These are phyloP conservation scores for Zygoascus bituminiphila DNA, from an alignment of 805 yeast species.

Conservation along the genomic window DNA sequence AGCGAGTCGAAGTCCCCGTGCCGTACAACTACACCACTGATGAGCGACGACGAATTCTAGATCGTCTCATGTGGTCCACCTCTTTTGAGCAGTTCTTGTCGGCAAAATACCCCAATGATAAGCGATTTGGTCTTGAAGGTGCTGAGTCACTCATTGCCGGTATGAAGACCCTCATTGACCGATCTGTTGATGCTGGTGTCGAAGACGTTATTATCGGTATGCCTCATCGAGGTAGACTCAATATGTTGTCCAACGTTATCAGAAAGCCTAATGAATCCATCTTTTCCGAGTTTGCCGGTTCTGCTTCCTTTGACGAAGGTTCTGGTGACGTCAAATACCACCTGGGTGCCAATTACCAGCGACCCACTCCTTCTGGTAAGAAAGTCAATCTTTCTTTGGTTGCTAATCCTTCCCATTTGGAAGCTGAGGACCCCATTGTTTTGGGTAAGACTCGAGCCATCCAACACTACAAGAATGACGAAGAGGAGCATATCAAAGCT, in stretches of 20 bases:
- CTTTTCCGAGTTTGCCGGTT: constrained; percentile 91
- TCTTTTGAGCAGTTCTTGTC: constrained; percentile 88
- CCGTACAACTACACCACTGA: constrained; percentile 79
- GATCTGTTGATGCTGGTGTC: constrained; percentile 76
- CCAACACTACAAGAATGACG: constrained; percentile 83
- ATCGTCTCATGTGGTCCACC: constrained; percentile 93
- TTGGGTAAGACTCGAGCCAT: constrained; percentile 96
- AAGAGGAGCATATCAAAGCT: constrained; percentile 76
- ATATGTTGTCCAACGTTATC: constrained; percentile 95
- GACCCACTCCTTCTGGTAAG: constrained; percentile 98
- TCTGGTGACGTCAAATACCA: constrained; percentile 99
- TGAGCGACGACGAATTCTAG: constrained; percentile 92
- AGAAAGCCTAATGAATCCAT: constrained; percentile 98
- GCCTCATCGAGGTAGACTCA: constrained; percentile 99
- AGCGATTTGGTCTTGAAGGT: constrained; percentile 98
- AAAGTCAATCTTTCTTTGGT: constrained; percentile 91
- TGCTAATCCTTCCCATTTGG: constrained; percentile 98
- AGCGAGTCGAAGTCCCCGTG: constrained; percentile 83
- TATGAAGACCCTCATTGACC: constrained; percentile 90
- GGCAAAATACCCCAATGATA: constrained; percentile 95
- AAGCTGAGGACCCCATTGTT: constrained; percentile 98
- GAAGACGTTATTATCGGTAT: constrained; percentile 97
- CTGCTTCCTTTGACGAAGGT: constrained; percentile 86
- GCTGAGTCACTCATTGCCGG: constrained; percentile 96
- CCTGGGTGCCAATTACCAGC: constrained; percentile 96